phyloP scores from a whole-genome alignment of 2,329 filamentous ascomycete genomes.

The Colletotrichum sidae region DNA sequence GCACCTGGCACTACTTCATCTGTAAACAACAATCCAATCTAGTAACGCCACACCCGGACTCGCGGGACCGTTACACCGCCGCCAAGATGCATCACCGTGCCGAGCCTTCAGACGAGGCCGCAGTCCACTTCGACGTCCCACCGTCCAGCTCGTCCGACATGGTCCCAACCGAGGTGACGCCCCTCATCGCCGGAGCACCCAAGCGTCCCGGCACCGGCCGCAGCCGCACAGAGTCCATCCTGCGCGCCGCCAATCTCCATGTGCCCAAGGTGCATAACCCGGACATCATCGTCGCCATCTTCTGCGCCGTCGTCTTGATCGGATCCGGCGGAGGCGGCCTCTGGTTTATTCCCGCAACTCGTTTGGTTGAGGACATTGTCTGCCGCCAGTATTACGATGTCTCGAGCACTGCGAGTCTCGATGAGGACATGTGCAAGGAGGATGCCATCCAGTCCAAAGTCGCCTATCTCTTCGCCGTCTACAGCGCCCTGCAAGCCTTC shows the following conservation, averaged over 20 bases:
- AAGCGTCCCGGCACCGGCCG: conserved; percentile 12
- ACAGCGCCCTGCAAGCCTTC: conserved; percentile 45
- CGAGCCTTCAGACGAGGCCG: conserved; percentile 19
- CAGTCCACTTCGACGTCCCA: neutral
- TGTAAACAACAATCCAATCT: no score
- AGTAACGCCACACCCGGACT: neutral
- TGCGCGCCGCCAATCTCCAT: conserved; percentile 22
- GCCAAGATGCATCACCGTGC: conserved; percentile 20
- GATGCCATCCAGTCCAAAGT: conserved; percentile 50
- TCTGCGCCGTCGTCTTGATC: conserved; percentile 47
- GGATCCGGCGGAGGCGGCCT: conserved; percentile 44
- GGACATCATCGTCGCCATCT: conserved; percentile 44
- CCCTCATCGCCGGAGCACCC: conserved; percentile 10
- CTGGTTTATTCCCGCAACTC: conserved; percentile 46
- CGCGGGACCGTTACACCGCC: conserved; percentile 4
- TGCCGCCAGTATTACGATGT: conserved; percentile 51
- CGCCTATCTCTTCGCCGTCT: conserved; percentile 49
- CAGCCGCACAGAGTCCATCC: conserved; percentile 23
- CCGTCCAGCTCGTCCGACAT: conserved; percentile 6
- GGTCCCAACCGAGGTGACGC: conserved; percentile 26
- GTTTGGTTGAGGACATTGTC: conserved; percentile 53
- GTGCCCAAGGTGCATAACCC: conserved; percentile 43
- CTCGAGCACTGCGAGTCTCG: conserved; percentile 44
- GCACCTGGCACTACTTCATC: neutral
- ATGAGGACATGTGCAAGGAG: conserved; percentile 51